Conservation (phyloP, 768 basidiomycete species). For the Rhodosporidiobolus odoratus region DNA sequence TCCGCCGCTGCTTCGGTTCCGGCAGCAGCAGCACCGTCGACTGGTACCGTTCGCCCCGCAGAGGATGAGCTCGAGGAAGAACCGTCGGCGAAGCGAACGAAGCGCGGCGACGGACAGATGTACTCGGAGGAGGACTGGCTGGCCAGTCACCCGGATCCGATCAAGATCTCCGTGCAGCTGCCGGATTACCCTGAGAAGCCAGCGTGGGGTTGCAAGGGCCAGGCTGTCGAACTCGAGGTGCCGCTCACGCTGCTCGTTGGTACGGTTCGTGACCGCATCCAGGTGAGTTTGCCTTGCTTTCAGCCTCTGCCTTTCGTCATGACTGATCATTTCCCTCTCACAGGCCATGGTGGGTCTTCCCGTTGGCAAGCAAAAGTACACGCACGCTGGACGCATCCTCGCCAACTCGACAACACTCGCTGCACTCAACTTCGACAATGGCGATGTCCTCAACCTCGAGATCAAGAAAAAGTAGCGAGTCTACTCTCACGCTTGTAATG, state of each 20-base stretch:
- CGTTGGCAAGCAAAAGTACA: slow-evolving; percentile 37
- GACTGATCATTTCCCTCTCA: neutral
- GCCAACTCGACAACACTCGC: slow-evolving; percentile 39
- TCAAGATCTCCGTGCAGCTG: slow-evolving; percentile 76
- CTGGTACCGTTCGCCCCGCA: slow-evolving; percentile 19
- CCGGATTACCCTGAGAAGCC: slow-evolving; percentile 75
- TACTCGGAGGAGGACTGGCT: slow-evolving; percentile 63
- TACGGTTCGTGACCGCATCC: slow-evolving; percentile 79
- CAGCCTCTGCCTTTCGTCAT: neutral
- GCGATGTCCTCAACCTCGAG: slow-evolving; percentile 16
- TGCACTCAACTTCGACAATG: slow-evolving; percentile 37
- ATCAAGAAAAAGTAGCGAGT: slow-evolving; percentile 38
- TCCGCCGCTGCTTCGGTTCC: neutral
- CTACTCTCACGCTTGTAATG: neutral
- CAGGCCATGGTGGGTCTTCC: slow-evolving; percentile 35
- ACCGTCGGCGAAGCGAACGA: slow-evolving; percentile 81
- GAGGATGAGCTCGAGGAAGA: slow-evolving; percentile 53
- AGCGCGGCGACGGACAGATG: slow-evolving; percentile 72
- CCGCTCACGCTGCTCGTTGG: slow-evolving; percentile 79
- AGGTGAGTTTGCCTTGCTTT: slow-evolving; percentile 15
- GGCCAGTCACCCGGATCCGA: slow-evolving; percentile 56
- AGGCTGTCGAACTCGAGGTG: slow-evolving; percentile 70
- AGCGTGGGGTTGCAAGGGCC: slow-evolving; percentile 88
- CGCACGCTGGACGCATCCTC: slow-evolving; percentile 32
- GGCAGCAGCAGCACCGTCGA: neutral